Base-by-base conservation (phyloP, 768 basidiomycete genomes). In the Inosperma sp. region DNA sequence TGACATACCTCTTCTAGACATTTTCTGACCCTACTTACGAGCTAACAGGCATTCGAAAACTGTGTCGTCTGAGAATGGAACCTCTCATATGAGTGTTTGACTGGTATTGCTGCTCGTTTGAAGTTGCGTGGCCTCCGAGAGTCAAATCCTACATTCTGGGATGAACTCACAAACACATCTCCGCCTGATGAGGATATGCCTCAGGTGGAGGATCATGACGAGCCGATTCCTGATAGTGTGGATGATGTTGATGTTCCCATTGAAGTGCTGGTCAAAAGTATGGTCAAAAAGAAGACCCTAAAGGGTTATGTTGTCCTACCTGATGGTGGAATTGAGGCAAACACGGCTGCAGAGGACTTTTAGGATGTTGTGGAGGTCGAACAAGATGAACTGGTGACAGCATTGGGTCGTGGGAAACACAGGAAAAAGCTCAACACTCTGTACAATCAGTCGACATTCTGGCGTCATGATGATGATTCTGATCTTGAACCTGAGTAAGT, bases 61-160 rank as follows among this genome's bases (percentile, higher is more conserved):
- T 65, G 64, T 52, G 30, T 39, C 8, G 46, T 57, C 3, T 33
- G 46, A 10, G 48, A 63, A 6, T 55, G 55, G 58, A 56, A 66
- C 39, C 59, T 63, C 12, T 67, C 60, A 2, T 61, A 58, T 17
- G 56, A 59, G 5, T 54, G 48, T 34, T 51, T 66, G 21, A 59
- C 55, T 22, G 52, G 63, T 9, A 47, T 48, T 26, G 33, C 39
- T 19, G 53, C 52, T 27, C 49, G 60, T 23, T 36, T 53, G 33
- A 29, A 17, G 14, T 42, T 62, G 22, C 54, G 52, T 9, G 40
- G 52, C 4, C 30, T 62, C 7, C 34, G 36, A 22, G 12, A 21
- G 12, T 54, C 46, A 14, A 48, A 62, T 30, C 57, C 59, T 2
- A 30, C 19, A 6, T 59, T 62, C 25, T 59, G 52, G 50, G 35